phyloP scores from a whole-genome alignment of 2,329 filamentous ascomycete species.

The Coniochaeta sp. region DNA sequence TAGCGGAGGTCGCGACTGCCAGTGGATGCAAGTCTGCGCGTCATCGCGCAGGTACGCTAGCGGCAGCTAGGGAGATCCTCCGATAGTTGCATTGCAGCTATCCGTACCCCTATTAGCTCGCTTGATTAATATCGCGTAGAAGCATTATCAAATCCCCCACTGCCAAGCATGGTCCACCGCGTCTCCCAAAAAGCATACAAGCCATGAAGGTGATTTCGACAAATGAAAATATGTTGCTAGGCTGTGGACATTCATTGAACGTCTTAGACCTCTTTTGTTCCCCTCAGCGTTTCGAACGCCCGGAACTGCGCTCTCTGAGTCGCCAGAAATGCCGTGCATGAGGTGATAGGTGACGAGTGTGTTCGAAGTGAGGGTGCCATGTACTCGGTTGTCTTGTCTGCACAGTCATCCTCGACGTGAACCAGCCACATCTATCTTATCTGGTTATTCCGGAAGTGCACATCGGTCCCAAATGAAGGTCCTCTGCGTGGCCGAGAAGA shows the following conservation, averaged over 20 bases:
- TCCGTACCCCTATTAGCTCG: background rate
- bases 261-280: background rate
- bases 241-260: background rate
- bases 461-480: conserved; percentile 35
- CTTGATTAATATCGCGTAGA: background rate
- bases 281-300: background rate
- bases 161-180: background rate
- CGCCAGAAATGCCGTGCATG: background rate
- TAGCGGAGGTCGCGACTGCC: background rate
- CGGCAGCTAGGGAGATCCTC: too few species aligned
- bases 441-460: background rate
- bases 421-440: background rate
- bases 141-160: background rate
- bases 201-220: background rate
- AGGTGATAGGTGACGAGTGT: background rate
- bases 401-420: background rate
- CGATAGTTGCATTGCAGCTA: background rate
- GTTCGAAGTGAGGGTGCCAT: background rate
- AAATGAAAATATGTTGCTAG: background rate
- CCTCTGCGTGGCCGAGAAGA: conserved; percentile 59
- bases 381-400: background rate
- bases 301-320: background rate
- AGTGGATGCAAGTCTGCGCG: background rate
- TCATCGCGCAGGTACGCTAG: background rate
- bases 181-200: background rate